Conservation (phyloP, 345 rosid species). For the Lumnitzera littorea region DNA sequence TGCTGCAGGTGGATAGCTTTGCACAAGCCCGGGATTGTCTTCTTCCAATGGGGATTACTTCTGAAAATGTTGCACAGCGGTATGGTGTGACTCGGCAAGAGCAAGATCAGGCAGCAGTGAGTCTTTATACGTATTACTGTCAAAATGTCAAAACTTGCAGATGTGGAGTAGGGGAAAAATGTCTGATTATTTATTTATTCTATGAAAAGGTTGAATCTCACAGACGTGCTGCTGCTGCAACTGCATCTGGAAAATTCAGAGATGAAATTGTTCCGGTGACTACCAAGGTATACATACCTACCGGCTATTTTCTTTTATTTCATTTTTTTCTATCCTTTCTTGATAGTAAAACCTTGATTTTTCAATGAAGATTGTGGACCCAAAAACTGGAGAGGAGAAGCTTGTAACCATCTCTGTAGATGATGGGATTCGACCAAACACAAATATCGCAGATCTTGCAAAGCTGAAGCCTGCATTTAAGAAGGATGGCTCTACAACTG, state of each 20-base stretch:
- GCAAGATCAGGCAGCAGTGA: slow-evolving; percentile 88
- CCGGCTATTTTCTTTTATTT: background rate
- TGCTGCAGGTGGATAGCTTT: slow-evolving; percentile 47
- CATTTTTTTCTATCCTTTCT: background rate
- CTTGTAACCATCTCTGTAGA: slow-evolving; percentile 52
- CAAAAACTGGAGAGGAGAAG: slow-evolving; percentile 74
- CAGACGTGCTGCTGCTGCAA: slow-evolving; percentile 89
- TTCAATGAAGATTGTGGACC: slow-evolving; percentile 59
- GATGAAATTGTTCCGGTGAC: slow-evolving; percentile 81
- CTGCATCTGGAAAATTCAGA: slow-evolving; percentile 73
- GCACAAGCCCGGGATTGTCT: slow-evolving; percentile 81
- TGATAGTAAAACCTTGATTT: slow-evolving; percentile 9
- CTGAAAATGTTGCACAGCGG: slow-evolving; percentile 88
- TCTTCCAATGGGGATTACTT: slow-evolving; percentile 94
- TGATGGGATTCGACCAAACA: slow-evolving; percentile 76
- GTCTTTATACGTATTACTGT: slow-evolving; percentile 10
- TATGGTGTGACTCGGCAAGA: slow-evolving; percentile 76
- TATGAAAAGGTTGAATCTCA: slow-evolving; percentile 78
- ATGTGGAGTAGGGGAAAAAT: background rate
- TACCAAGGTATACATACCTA: slow-evolving; percentile 50
- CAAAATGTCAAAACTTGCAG: background rate
- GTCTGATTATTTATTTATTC: slow-evolving; percentile 10
- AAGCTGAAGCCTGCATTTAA: slow-evolving; percentile 84
- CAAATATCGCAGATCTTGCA: slow-evolving; percentile 57
- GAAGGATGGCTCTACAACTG: slow-evolving; percentile 81